Base-by-base conservation (phyloP, 352 stramenopile genomes). In the Aphanomyces stellatus region DNA sequence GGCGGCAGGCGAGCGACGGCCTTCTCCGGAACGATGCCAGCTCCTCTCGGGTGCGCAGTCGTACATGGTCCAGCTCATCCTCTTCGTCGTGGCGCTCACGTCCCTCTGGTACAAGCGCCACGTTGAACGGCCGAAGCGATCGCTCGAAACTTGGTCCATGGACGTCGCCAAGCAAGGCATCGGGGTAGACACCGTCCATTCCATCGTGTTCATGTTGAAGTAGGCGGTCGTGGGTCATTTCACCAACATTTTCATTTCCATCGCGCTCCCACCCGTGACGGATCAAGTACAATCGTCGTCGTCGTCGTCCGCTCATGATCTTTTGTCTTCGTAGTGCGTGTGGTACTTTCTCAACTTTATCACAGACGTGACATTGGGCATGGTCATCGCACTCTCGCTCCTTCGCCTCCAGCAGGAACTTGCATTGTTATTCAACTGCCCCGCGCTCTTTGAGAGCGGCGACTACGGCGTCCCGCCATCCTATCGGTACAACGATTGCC, bases 261-360 rank as follows among this genome's bases (percentile, higher is more conserved):
- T 88, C 41, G 73, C 86, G 63, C 76, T 91, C 59, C 82, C 82
- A n/a, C 75, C 81, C 22, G 81, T 91, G 56, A 87, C 84, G 19
- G 82, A 93, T 70, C 81, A 93, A 35, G 63, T 70, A 35, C n/a
- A n/a, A n/a, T n/a, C n/a, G n/a, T n/a, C n/a, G n/a, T n/a, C n/a
- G n/a, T n/a, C n/a, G n/a, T n/a, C n/a, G n/a, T n/a, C n/a, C n/a
- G n/a, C n/a, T n/a, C n/a, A n/a, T n/a, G n/a, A n/a, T n/a, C n/a
- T n/a, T n/a, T n/a, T n/a, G n/a, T n/a, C n/a, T n/a, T n/a, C n/a
- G 22, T 56, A 70, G 65, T 93, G 84, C 71, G 81, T 87, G 10
- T 93, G 84, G 84, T 93, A 93, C 67, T 93, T 93, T 66, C 72
- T 91, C 65, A 93, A 93, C 69, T 91, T 90, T 33, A 74, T 91